phyloP scores from a whole-genome alignment of 73 alveolate genomes.

The Tetrahymena malaccensis region DNA sequence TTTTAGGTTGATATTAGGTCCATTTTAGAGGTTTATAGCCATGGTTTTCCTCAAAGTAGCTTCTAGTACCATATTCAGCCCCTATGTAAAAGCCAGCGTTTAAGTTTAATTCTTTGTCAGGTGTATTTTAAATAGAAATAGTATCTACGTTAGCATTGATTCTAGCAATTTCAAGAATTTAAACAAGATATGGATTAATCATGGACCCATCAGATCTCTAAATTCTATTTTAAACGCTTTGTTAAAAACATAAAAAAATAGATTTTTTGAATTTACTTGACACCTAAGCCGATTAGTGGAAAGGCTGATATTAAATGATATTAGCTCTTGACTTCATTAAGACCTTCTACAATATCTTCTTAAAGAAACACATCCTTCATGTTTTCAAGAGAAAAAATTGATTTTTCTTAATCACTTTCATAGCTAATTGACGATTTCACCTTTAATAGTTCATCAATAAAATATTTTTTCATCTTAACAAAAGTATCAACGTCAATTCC shows the following conservation, averaged over 20 bases:
- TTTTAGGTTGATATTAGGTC: background rate
- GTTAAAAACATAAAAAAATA: background rate
- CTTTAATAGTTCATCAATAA: background rate
- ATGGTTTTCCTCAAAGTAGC: background rate
- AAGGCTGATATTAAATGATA: background rate
- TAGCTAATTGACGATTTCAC: background rate
- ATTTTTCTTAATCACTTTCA: background rate
- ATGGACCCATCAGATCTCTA: background rate
- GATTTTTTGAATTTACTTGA: background rate
- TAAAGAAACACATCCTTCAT: background rate
- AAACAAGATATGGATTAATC: background rate
- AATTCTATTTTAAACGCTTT: background rate
- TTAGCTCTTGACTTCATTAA: background rate
- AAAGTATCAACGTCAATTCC: background rate
- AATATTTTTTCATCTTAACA: background rate
- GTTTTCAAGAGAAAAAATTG: background rate
- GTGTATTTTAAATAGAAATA: background rate
- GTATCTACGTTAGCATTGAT: background rate
- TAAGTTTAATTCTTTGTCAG: background rate
- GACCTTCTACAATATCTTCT: background rate
- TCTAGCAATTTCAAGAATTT: background rate
- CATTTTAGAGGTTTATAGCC: background rate
- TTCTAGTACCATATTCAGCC: background rate
- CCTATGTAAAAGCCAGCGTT: background rate
- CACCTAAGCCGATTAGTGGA: background rate